Base-by-base conservation (phyloP, 2,329 filamentous ascomycete genomes). In the Pseudogymnoascus sp. region DNA sequence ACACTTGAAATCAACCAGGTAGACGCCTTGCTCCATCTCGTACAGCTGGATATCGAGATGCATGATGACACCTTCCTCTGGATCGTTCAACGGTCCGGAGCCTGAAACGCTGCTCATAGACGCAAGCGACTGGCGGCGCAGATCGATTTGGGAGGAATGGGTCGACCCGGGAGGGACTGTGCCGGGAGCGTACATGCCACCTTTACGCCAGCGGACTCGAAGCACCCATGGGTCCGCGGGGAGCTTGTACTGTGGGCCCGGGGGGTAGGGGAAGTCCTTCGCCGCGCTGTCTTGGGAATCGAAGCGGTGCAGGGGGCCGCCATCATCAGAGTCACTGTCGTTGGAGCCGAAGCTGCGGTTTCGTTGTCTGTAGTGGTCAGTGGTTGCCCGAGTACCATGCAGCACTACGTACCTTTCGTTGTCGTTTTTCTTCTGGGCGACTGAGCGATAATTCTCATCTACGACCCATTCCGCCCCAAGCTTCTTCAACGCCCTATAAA, bases 1-100 rank as follows among this genome's bases (percentile, higher is more conserved):
- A 75, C 93, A 98, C 75, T 97, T 98, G 81, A 99, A 99, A 75
- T 99, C 95, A 59, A 99, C 95, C 66, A 99, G 88, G 75, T 93
- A 98, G 68, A 95, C 93, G 62, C 90, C 89, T 64, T 87, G 86
- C 75, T 98, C 93, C 80, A 98, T 92, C 72, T 92, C 89, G 76
- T 97, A 97, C 61, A 97, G 88, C 74, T 97, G 95, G 67, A 99
- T 97, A 68, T 96, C 93, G 74, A 99, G 86, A 73, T 96, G 95
- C 71, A 98, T 89, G 73, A 90, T 93, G n/a, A 96, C 87, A 19
- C 68, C 68, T 38, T 75, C 71, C 59, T 72, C 59, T 3, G 71
- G 69, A 19, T 64, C 31, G 28, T 61, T 70, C 26, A 68, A 69
- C 22, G 72, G 66, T 22, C 70, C 64, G 4, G 72, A 73, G 40